Evolutionary conservation across 495 filamentous ascomycete genomes (phyloP).

Genomic region (Bryoglossum gracile): DNA sequence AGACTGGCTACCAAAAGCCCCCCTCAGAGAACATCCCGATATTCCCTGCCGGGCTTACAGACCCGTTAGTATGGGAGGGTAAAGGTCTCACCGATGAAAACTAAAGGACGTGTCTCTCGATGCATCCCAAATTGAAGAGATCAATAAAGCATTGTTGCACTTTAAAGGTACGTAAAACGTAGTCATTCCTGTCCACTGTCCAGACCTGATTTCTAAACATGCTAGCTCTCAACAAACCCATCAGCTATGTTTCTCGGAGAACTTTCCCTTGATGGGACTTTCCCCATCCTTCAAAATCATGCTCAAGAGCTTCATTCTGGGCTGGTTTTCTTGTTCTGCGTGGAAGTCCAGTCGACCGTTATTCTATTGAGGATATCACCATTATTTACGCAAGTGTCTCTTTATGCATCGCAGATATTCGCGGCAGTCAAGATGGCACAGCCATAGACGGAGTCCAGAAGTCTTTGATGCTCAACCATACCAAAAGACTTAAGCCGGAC

Average conservation of each 20-base stretch:
- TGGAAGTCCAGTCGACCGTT: conserved; percentile 43
- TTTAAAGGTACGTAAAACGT: conserved; percentile 40
- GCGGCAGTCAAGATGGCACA: conserved; percentile 48
- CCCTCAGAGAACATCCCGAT: conserved; percentile 39
- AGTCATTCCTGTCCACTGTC: background rate
- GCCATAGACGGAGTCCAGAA: conserved; percentile 30
- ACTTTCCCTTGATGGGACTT: conserved; percentile 50
- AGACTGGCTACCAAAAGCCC: conserved; percentile 34
- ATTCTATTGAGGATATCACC: conserved; percentile 52
- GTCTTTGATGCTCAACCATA: conserved; percentile 47
- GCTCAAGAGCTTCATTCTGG: conserved; percentile 50
- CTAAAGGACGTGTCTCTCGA: conserved; percentile 47
- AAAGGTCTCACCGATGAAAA: conserved; percentile 39
- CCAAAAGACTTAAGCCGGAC: conserved; percentile 50
- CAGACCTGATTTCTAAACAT: background rate
- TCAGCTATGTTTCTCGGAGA: conserved; percentile 41
- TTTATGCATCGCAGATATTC: conserved; percentile 46
- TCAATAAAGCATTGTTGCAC: conserved; percentile 45
- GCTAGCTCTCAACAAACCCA: conserved; percentile 35
- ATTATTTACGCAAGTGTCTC: conserved; percentile 58
- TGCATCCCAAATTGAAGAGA: conserved; percentile 43
- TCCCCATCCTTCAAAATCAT: conserved; percentile 37
- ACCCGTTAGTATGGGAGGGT: conserved; percentile 53
- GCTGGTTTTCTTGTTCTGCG: conserved; percentile 57
- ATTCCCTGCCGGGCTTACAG: conserved; percentile 42